These are phyloP conservation scores for Entoloma clypeatum DNA, from an alignment of 1,284 basidiomycete species.

Conservation along the genomic window DNA sequence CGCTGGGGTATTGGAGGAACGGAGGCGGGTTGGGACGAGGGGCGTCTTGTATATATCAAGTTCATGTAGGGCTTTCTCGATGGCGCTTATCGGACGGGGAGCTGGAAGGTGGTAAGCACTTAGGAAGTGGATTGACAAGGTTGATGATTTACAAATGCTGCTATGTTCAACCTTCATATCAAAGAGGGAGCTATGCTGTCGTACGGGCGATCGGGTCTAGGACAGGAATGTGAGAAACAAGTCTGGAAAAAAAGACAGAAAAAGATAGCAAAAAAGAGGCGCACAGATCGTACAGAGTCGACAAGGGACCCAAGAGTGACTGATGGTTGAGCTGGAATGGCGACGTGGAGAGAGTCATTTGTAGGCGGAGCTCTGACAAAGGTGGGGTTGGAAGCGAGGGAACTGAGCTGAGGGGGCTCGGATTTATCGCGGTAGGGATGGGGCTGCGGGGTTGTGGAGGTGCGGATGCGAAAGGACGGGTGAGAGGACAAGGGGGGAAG, in stretches of 20 bases:
- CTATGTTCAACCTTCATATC: slow-evolving; percentile 32
- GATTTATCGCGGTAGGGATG: slow-evolving; percentile 51
- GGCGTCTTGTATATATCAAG: slow-evolving; percentile 75
- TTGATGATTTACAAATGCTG: slow-evolving; percentile 34
- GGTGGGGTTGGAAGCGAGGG: slow-evolving; percentile 57
- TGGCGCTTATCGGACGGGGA: slow-evolving; percentile 41
- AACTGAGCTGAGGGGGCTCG: slow-evolving; percentile 63
- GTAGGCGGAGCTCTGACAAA: slow-evolving; percentile 61
- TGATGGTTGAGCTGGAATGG: slow-evolving; percentile 26
- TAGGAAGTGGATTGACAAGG: no score
- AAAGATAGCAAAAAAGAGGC: no score
- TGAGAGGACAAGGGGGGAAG: slow-evolving; percentile 38
- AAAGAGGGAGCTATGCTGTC: slow-evolving; percentile 50
- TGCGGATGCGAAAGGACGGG: slow-evolving; percentile 57
- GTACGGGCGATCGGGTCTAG: slow-evolving; percentile 44
- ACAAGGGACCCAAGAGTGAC: slow-evolving; percentile 61
- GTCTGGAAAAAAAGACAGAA: slow-evolving; percentile 7
- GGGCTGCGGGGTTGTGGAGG: slow-evolving; percentile 66
- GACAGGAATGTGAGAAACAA: slow-evolving; percentile 11
- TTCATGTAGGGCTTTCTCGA: slow-evolving; percentile 63
- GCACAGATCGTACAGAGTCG: slow-evolving; percentile 52
- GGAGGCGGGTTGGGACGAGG: slow-evolving; percentile 63
- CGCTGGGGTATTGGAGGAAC: slow-evolving; percentile 33
- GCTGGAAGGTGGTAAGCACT: no score
- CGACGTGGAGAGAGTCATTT: slow-evolving; percentile 30